Evolutionary conservation across 1,284 basidiomycete genomes (phyloP).

Genomic region (Tausonia pullulans): DNA sequence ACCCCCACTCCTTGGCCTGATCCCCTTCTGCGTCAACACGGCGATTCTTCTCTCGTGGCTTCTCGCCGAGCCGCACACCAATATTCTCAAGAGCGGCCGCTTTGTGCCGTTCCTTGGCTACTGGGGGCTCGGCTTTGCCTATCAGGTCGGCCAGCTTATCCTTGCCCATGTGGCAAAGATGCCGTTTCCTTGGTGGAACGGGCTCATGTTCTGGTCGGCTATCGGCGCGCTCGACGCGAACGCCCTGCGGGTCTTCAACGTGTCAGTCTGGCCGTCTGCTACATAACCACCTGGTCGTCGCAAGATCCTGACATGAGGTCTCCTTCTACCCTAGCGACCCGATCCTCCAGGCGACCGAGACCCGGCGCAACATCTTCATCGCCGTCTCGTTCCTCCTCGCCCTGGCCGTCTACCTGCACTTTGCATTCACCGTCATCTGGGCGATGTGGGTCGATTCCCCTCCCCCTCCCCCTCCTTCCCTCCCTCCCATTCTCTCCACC

Average conservation of each 20-base stretch:
- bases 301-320: neutral
- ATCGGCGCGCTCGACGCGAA: conserved; percentile 75
- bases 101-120: conserved; percentile 79
- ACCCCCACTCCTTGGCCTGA: conserved; percentile 57
- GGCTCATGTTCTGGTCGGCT: conserved; percentile 70
- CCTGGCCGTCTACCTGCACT: conserved; percentile 60
- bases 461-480: neutral
- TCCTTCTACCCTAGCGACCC: conserved; percentile 40
- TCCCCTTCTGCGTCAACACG: conserved; percentile 66
- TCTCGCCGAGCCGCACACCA: conserved; percentile 45
- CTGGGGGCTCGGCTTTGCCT: conserved; percentile 79
- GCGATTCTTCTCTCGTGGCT: conserved; percentile 70
- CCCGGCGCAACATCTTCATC: conserved; percentile 36
- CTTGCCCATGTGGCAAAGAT: conserved; percentile 80
- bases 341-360: conserved; percentile 48
- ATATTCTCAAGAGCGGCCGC: conserved; percentile 42
- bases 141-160: conserved; percentile 84
- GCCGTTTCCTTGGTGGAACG: conserved; percentile 78
- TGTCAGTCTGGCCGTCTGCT: conserved; percentile 39
- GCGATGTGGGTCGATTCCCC: conserved; percentile 45
- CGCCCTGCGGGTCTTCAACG: conserved; percentile 51
- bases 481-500: neutral
- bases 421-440: conserved; percentile 65
- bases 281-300: too few species aligned
- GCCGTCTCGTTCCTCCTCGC: conserved; percentile 50